Evolutionary conservation across 2,329 filamentous ascomycete species (phyloP), one percentile per base, ranked within the genome.

Genomic region (Pestalotiopsis sp.): DNA sequence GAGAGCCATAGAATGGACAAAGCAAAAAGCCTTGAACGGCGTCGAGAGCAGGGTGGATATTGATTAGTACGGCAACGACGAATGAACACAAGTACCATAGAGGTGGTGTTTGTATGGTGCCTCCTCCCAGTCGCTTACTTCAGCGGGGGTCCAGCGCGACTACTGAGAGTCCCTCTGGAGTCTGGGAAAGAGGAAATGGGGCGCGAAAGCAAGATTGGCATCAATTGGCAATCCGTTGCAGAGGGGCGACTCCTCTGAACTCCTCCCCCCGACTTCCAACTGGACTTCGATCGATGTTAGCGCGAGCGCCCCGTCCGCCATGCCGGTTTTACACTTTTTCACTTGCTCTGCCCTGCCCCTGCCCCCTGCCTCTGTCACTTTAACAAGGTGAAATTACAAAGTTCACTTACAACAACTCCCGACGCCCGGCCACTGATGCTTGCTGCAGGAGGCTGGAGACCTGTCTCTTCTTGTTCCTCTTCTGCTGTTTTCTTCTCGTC

Each of bases 401-500:
- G 45, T n/a, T 9, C 45, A 52, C 45, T 9, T 9, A 23, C 45
- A 20, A 9, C 45, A 20, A 52, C 45, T 52, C 17, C 45, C 45
- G 45, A 52, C 45, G 45, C 45, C 45, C 45, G 45, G 45, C 14
- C 57, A 23, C 4, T 23, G n/a, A 59, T 58, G 56, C 23, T n/a
- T 59, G 23, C n/a, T 59, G 57, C 57, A 59, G 57, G 57, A 59
- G 57, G 57, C 57, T 59, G 57, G 57, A 59, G 57, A 7, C 57
- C 57, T 17, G 41, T 45, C 41, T 45, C 41, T 45, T 45, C 17
- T 45, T 52, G 7, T 52, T 20, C 20, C 17, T n/a, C 7, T 52
- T 52, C 45, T 52, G 31, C 31, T 36, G 7, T 6, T 36, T 36
- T 36, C 20, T 52, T 52, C 17, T 52, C 45, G 17, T 52, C 45